Conservation (phyloP, 345 rosid species). For the Nasturtium officinale region DNA sequence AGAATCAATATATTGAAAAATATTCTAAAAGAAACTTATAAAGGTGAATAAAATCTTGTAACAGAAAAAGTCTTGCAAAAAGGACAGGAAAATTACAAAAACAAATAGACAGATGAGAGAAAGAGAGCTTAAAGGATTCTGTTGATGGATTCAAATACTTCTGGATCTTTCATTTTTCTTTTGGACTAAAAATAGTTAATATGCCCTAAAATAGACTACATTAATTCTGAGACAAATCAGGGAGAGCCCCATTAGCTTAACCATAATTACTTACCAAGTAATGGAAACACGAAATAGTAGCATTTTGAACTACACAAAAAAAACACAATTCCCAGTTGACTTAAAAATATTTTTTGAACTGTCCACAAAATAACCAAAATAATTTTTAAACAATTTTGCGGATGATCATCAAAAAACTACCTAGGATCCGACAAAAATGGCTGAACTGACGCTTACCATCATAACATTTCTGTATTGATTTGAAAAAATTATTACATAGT, state of each 20-base stretch:
- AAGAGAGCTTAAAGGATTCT: constrained; percentile 30
- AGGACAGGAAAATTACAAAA: not conserved
- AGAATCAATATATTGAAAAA: constrained; percentile 1
- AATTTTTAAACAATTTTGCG: too few species aligned
- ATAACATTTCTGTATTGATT: too few species aligned
- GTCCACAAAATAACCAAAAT: too few species aligned
- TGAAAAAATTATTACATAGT: too few species aligned
- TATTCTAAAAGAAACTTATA: not conserved
- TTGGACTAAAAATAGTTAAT: constrained; percentile 21
- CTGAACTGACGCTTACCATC: too few species aligned
- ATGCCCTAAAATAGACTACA: constrained; percentile 12
- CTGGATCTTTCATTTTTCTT: constrained; percentile 31
- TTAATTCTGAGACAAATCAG: not conserved
- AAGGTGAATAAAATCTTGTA: constrained; percentile 5
- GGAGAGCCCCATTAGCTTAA: not conserved
- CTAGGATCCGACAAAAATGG: too few species aligned
- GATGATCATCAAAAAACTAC: too few species aligned
- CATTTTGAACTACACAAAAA: not conserved
- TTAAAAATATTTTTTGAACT: too few species aligned
- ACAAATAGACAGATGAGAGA: constrained; percentile 1
- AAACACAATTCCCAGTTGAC: not conserved
- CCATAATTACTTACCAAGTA: not conserved
- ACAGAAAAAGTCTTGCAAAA: not conserved
- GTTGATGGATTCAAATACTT: constrained; percentile 28
- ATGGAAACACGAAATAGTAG: not conserved